Evolutionary conservation across 768 basidiomycete species (phyloP), one percentile per base, ranked within the genome.

Genomic region (Boletus sp.): DNA sequence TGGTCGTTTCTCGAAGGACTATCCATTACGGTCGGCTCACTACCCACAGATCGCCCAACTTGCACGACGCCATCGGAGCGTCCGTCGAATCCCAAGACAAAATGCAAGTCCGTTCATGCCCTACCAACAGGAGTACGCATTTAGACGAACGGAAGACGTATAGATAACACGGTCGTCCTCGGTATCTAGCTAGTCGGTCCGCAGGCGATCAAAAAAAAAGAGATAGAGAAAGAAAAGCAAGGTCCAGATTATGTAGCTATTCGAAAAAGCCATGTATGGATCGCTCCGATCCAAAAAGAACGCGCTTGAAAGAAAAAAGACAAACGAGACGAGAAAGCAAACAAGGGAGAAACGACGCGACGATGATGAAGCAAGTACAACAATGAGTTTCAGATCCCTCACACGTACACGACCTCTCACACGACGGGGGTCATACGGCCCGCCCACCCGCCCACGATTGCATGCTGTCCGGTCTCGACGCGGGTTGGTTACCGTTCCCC

Each of bases 341-440:
- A 24, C 18, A 37, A 24, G 3, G 24, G 3, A 24, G 24, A 24
- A 24, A 24, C 24, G 3, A 24, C 24, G 24, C 24, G 24, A 24
- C 24, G 24, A 24, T 11, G 47, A 63, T 56, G 58, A 68, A 58
- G 61, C 61, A 60, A 60, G 49, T 68, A 68, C 64, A 67, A 67
- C 67, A 68, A 29, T 47, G 46, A 24, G 24, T 33, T 40, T 44
- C 58, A 56, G 65, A 56, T 66, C 14, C n/a, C 46, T 11, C 51
- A 5, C 24, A 37, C 18, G 30, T 64, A 67, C 30, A 18, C 20
- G 18, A 24, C 8, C 39, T 40, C 41, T 42, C 41, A 28, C 40
- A n/a, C n/a, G n/a, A n/a, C n/a, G n/a, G n/a, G n/a, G n/a, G 45
- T 58, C 52, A 67, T 33, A 67, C 14, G 2, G 66, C 66, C n/a